phyloP scores from a whole-genome alignment of 2,329 filamentous ascomycete genomes.

The Fusarium setosum region DNA sequence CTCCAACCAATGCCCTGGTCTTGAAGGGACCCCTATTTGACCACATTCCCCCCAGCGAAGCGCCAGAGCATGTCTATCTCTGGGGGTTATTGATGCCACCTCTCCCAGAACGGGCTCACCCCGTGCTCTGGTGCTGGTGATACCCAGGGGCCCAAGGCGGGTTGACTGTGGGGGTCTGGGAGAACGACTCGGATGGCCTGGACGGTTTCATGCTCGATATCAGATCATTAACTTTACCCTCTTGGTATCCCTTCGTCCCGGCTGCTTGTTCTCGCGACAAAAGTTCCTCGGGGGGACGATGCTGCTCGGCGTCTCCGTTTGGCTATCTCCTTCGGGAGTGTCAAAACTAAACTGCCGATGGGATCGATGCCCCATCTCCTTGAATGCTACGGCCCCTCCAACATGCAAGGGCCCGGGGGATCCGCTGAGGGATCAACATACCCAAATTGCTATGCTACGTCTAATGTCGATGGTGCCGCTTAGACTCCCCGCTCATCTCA shows the following conservation, averaged over 20 bases:
- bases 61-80: background rate
- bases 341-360: no score
- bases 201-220: background rate
- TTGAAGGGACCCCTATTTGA: constrained; percentile 6
- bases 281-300: background rate
- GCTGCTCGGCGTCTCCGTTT: constrained; percentile 2
- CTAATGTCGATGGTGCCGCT: background rate
- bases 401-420: no score
- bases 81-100: background rate
- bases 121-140: background rate
- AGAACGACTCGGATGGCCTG: background rate
- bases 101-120: background rate
- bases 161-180: background rate
- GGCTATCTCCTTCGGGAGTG: no score
- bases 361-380: no score
- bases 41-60: constrained; percentile 7
- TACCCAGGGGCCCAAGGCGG: background rate
- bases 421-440: no score
- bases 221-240: background rate
- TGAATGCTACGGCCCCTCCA: no score
- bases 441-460: background rate
- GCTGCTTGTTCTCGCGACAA: constrained; percentile 3
- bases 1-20: background rate
- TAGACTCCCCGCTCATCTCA: background rate
- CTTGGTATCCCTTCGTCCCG: background rate